phyloP scores from a whole-genome alignment of 1,139 yeast species.

The Blastobotrys proliferans region DNA sequence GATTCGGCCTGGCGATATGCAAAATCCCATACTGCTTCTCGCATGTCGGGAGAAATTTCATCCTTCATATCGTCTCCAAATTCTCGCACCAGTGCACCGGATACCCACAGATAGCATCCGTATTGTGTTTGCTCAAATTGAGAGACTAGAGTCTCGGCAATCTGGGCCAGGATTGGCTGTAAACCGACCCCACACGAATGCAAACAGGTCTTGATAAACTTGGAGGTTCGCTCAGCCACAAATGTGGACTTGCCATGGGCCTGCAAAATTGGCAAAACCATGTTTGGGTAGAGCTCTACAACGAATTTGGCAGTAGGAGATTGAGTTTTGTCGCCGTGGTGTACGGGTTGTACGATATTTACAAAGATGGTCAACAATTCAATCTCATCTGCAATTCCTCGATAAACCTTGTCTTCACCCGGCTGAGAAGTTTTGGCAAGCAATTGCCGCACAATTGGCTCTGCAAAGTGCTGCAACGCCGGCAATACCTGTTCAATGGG shows the following conservation, averaged over 20 bases:
- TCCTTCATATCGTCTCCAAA: constrained; percentile 58
- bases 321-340: constrained; percentile 19
- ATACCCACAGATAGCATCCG: constrained; percentile 89
- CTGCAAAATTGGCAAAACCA: constrained; percentile 46
- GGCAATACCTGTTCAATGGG: constrained; percentile 40
- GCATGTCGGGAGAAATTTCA: constrained; percentile 37
- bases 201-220: constrained; percentile 61
- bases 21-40: constrained; percentile 49
- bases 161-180: constrained; percentile 55
- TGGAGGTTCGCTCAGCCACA: constrained; percentile 71
- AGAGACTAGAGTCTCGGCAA: constrained; percentile 57
- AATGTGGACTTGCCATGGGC: constrained; percentile 52
- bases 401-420: constrained; percentile 40
- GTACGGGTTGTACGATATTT: constrained; percentile 43
- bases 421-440: constrained; percentile 24
- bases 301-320: constrained; percentile 60
- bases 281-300: constrained; percentile 54
- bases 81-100: constrained; percentile 77
- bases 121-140: constrained; percentile 66
- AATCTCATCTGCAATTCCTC: constrained; percentile 65
- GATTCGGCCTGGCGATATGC: constrained; percentile 44
- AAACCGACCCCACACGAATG: constrained; percentile 67
- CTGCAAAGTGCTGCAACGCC: constrained; percentile 57
- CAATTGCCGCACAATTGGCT: constrained; percentile 58
- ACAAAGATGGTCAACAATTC: constrained; percentile 73